Percentiles rank a stretch among this genome's conserved stretches.
Conservation (phyloP, 2,329 filamentous ascomycete species). For the Colletotrichum tabaci region DNA sequence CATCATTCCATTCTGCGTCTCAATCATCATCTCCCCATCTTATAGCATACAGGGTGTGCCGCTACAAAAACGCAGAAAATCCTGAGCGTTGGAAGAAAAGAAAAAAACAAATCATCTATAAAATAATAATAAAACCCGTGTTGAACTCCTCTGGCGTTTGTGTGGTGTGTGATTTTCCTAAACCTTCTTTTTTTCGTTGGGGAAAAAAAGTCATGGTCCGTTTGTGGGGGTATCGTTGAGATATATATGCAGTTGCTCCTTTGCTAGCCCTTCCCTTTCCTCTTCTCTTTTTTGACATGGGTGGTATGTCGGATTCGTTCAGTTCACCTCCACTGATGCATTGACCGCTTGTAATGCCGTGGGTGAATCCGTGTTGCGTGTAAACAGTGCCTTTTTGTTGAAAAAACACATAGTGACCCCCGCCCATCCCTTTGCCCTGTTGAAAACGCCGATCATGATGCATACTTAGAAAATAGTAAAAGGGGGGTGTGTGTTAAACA, state of each 20-base stretch:
- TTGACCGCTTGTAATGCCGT: constrained; percentile 25
- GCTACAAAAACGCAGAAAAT: constrained; percentile 19
- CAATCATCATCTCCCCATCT: constrained; percentile 16
- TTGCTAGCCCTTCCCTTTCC: constrained; percentile 40
- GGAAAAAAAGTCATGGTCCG: constrained; percentile 37
- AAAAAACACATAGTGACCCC: constrained; percentile 46
- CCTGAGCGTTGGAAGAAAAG: constrained; percentile 13
- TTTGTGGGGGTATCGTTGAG: constrained; percentile 59
- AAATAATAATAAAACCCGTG: constrained; percentile 32
- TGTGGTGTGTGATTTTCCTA: constrained; percentile 17
- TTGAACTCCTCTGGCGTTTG: constrained; percentile 41
- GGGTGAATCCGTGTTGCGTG: constrained; percentile 28
- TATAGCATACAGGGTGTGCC: constrained; percentile 25
- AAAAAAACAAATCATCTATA: constrained; percentile 21
- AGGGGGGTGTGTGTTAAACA: constrained; percentile 41
- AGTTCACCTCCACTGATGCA: constrained; percentile 3
- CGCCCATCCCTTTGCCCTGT: constrained; percentile 42
- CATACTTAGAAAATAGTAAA: constrained; percentile 45
- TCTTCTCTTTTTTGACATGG: constrained; percentile 44
- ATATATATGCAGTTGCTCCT: constrained; percentile 52
- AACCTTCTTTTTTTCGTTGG: constrained; percentile 29
- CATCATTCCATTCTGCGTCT: constrained; percentile 9
- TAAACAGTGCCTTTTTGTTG: constrained; percentile 47
- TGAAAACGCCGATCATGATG: constrained; percentile 44
- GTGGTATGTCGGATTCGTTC: constrained; percentile 42